Evolutionary conservation across 768 basidiomycete genomes (phyloP).

Genomic region (Leccinum boreale): DNA sequence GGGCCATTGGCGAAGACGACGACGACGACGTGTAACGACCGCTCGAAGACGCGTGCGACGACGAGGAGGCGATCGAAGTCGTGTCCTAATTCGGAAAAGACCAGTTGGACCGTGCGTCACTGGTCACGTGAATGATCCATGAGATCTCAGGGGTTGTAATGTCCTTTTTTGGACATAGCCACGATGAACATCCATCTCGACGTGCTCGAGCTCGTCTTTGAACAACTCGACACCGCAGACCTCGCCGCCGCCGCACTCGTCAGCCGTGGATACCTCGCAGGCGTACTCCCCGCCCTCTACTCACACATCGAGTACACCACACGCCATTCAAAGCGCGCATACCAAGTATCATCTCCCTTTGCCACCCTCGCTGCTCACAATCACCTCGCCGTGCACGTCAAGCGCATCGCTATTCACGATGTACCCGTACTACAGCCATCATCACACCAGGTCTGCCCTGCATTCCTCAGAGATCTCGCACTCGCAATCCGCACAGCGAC

Average conservation of each 20-base stretch:
- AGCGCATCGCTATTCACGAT: constrained; percentile 52
- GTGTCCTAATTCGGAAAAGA: constrained; percentile 13
- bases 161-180: not conserved
- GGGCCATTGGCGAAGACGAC: constrained; percentile 16
- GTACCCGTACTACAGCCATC: constrained; percentile 41
- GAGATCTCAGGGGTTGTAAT: constrained; percentile 6
- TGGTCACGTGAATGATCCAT: constrained; percentile 13
- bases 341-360: constrained; percentile 57
- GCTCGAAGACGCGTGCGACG: constrained; percentile 20
- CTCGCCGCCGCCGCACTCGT: constrained; percentile 62
- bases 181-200: constrained; percentile 70
- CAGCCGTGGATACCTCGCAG: constrained; percentile 61
- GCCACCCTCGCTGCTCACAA: constrained; percentile 51
- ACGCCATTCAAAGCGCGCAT: constrained; percentile 52
- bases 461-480: constrained; percentile 52
- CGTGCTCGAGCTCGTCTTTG: constrained; percentile 68
- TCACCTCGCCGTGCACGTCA: constrained; percentile 55
- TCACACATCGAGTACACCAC: constrained; percentile 50
- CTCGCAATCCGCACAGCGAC: constrained; percentile 45
- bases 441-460: constrained; percentile 31
- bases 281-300: constrained; percentile 63
- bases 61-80: constrained; percentile 19
- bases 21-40: not conserved
- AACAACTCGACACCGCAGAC: constrained; percentile 47
- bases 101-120: constrained; percentile 21